These are phyloP conservation scores for Periconia macrospinosa DNA, from an alignment of 2,329 filamentous ascomycete species.

Conservation along the genomic window DNA sequence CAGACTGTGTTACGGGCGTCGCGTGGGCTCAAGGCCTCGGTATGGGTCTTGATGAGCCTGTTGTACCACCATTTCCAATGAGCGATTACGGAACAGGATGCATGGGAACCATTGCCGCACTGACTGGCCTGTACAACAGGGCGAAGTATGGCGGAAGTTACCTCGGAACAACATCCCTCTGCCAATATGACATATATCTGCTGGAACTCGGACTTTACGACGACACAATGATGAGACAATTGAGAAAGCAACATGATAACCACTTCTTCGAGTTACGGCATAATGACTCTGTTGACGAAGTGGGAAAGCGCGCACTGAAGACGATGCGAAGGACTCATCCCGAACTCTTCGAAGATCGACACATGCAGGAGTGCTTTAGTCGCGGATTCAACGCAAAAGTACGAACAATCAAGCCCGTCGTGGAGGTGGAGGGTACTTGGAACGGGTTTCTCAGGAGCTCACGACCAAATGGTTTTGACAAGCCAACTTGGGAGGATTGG, in stretches of 20 bases:
- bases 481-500: conserved; percentile 52
- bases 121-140: conserved; percentile 65
- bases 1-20: conserved; percentile 64
- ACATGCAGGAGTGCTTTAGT: conserved; percentile 56
- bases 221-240: conserved; percentile 53
- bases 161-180: conserved; percentile 64
- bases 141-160: conserved; percentile 67
- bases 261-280: conserved; percentile 63
- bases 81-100: conserved; percentile 70
- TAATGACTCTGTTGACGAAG: conserved; percentile 66
- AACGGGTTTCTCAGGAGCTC: conserved; percentile 53
- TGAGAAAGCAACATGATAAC: conserved; percentile 53
- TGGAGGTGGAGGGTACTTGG: conserved; percentile 51
- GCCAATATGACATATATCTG: conserved; percentile 70
- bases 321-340: conserved; percentile 58
- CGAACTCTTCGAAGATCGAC: conserved; percentile 54
- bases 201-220: conserved; percentile 63
- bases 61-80: conserved; percentile 65
- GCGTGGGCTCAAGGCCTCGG: conserved; percentile 65
- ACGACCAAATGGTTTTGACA: conserved; percentile 57
- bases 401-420: conserved; percentile 51
- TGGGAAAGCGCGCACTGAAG: conserved; percentile 61
- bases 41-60: conserved; percentile 64
- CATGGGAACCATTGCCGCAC: conserved; percentile 68
- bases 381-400: conserved; percentile 48